Percentiles rank a stretch among this genome's conserved stretches.
These are phyloP conservation scores for Penicillium turbatum DNA, from an alignment of 495 filamentous ascomycete species.

Conservation along the genomic window DNA sequence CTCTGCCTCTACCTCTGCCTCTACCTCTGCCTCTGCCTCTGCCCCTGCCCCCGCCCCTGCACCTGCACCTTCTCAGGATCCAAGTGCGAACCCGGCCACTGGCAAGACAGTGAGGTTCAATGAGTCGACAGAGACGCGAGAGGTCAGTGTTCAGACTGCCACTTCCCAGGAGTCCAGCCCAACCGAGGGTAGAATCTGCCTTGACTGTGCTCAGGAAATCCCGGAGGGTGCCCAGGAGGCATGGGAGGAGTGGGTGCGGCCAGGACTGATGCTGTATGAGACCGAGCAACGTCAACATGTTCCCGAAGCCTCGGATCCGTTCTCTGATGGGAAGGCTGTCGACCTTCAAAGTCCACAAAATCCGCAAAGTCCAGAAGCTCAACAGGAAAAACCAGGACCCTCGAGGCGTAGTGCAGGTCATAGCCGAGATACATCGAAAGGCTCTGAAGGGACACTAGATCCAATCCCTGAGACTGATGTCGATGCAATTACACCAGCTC, in stretches of 20 bases:
- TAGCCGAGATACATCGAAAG: conserved; percentile 4
- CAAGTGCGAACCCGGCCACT: not conserved
- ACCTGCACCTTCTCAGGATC: not conserved
- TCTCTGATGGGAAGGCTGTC: conserved; percentile 19
- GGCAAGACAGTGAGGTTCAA: not conserved
- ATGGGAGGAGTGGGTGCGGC: conserved; percentile 10
- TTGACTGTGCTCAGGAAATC: conserved; percentile 23
- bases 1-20: not conserved
- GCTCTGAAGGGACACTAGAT: conserved; percentile 2
- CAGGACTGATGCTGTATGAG: conserved; percentile 12
- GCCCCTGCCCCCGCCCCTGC: not conserved
- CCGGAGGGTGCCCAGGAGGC: conserved; percentile 19
- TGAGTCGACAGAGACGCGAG: conserved; percentile 16
- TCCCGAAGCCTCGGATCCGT: conserved; percentile 20
- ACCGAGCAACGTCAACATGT: conserved; percentile 6
- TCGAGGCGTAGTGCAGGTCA: conserved; percentile 8
- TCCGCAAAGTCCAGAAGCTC: not conserved
- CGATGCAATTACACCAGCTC: not conserved
- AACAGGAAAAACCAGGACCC: not conserved
- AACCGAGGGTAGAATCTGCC: conserved; percentile 31
- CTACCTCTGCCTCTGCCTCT: not conserved
- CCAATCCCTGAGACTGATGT: conserved; percentile 1
- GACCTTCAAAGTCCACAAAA: not conserved
- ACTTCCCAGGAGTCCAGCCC: conserved; percentile 29
- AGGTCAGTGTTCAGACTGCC: conserved; percentile 27